These are phyloP conservation scores for Fraxinus paxiana DNA, from an alignment of 305 asterid species.

Conservation along the genomic window DNA sequence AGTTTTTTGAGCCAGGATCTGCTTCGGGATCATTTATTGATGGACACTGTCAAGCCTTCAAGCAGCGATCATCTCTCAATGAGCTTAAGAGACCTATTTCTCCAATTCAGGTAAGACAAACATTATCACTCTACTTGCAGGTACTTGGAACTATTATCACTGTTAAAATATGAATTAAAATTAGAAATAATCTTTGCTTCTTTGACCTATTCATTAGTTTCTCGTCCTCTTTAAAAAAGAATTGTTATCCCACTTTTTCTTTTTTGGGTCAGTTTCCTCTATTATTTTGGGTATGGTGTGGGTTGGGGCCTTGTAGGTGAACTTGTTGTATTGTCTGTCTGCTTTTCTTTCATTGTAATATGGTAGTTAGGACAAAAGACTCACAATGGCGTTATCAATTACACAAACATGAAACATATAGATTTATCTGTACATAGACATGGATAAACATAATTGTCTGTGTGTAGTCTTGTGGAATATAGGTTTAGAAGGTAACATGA, in stretches of 20 bases:
- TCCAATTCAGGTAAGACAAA: conserved; percentile 50
- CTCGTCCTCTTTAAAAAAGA: background rate
- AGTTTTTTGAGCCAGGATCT: conserved; percentile 52
- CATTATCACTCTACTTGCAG: conserved; percentile 15
- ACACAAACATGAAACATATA: background rate
- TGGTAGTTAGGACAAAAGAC: background rate
- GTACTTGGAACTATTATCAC: conserved; percentile 2
- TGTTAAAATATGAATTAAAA: background rate
- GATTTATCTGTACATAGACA: background rate
- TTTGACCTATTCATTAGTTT: background rate
- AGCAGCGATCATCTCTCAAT: conserved; percentile 36
- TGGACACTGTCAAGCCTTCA: conserved; percentile 42
- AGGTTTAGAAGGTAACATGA: background rate
- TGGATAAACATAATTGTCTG: background rate
- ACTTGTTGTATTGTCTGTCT: background rate
- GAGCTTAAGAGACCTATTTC: conserved; percentile 42
- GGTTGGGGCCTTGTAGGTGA: background rate
- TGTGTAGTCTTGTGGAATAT: background rate
- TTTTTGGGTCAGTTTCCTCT: background rate
- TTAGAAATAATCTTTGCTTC: background rate
- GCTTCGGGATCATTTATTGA: conserved; percentile 40
- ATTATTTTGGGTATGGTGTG: background rate
- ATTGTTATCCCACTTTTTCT: background rate
- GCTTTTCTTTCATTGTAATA: background rate
- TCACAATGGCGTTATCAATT: background rate